Base-by-base conservation (phyloP, 192 early-diverging fungal genomes). In the Podila verticillata region DNA sequence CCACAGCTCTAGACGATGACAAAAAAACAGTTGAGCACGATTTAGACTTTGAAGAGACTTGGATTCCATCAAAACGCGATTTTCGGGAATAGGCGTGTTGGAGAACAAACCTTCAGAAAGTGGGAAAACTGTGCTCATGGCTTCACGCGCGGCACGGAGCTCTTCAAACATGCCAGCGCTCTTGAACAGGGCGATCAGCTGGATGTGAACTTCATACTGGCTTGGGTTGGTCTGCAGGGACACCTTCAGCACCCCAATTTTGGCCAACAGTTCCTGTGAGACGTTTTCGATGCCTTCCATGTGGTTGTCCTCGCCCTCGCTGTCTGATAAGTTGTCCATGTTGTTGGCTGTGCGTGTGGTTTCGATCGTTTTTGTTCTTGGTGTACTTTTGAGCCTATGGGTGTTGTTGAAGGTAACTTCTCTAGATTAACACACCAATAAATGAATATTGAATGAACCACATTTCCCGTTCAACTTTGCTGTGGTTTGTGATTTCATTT, bases 101-200 rank as follows among this genome's bases (percentile, higher is more conserved):
- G 13, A 7, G 17, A n/a, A 47, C 60, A 28, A 82, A 93, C 91
- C 84, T 87, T 93, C 91, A 17, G 88, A 70, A 2, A 94, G 66
- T 19, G 93, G 92, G 63, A 87, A 94, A 0, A 87, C 35, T 0
- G 63, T 48, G 31, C 85, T 88, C 90, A 93, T 91, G 5, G 71
- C 44, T 61, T 89, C 75, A 1, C 91, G 74, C 9, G 92, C 92
- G 0, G 39, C 65, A 22, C 87, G 75, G 9, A 93, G 82, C 24
- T 89, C 79, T 2, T 89, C 84, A 34, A 77, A 62, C 70, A 84
- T 66, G 10, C 73, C 84, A 1, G 84, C 62, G 9, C 61, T 61
- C 35, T 84, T 81, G 8, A 89, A 66, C 1, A 74, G 51, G 2
- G 72, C 48, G 34, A 93, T 89, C 49, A 86, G 68, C 19, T 82